Evolutionary conservation across 1,284 basidiomycete genomes (phyloP).

Genomic region (Coriolopsis trogii): DNA sequence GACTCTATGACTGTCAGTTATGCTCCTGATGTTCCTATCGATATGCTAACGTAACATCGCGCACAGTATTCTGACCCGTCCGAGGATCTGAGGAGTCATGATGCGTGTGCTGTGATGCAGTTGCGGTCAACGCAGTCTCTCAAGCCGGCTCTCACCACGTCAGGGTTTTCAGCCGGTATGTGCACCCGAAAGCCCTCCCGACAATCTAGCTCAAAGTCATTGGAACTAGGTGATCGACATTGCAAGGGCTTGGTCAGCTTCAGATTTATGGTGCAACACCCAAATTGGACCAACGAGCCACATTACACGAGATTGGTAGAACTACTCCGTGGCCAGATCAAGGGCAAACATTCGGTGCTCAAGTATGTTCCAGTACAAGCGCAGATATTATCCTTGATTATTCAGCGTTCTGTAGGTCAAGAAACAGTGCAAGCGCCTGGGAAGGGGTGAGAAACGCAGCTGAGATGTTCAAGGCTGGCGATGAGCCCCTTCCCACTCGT

Average conservation of each 20-base stretch:
- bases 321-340: slow-evolving; percentile 7
- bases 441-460: too few relatives aligned
- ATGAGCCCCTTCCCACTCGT: too few relatives aligned
- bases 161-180: background rate
- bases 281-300: slow-evolving; percentile 15
- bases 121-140: background rate
- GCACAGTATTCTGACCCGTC: background rate
- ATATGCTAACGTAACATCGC: too few relatives aligned
- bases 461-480: too few relatives aligned
- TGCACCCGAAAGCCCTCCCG: background rate
- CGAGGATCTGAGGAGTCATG: background rate
- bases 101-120: background rate
- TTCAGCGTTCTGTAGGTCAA: too few relatives aligned
- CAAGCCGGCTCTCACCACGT: background rate
- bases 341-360: background rate
- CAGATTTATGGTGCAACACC: slow-evolving; percentile 17
- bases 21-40: background rate
- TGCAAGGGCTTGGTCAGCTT: slow-evolving; percentile 16
- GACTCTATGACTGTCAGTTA: slow-evolving; percentile 1
- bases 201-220: background rate
- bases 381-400: too few relatives aligned
- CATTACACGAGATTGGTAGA: slow-evolving; percentile 16
- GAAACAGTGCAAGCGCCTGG: too few relatives aligned
- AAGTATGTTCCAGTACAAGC: background rate
- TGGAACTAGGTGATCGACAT: slow-evolving; percentile 3